Percentiles rank a stretch among this genome's conserved stretches.
Conservation (phyloP, 768 basidiomycete genomes). For the Pleurotus tuoliensis region DNA sequence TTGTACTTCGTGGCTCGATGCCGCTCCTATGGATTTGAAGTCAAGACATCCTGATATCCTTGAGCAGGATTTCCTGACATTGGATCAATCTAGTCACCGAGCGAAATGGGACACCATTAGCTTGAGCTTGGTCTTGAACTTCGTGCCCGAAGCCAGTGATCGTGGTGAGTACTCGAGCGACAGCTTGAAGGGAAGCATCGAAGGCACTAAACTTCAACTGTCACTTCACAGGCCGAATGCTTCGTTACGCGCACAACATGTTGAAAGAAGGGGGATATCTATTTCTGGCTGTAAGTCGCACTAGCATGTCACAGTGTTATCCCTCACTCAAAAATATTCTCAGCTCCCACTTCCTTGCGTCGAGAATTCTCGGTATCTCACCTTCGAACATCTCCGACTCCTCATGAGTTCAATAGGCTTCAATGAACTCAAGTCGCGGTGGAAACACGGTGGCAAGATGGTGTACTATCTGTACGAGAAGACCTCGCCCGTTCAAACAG, state of each 20-base stretch:
- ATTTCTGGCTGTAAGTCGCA: slow-evolving; percentile 64
- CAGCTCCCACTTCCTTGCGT: slow-evolving; percentile 86
- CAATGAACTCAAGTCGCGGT: slow-evolving; percentile 48
- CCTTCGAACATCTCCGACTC: slow-evolving; percentile 48
- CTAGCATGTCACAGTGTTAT: too few relatives aligned
- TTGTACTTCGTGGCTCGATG: slow-evolving; percentile 68
- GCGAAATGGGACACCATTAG: slow-evolving; percentile 76
- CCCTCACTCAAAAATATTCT: too few relatives aligned
- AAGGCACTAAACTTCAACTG: background rate
- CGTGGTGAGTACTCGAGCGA: slow-evolving; percentile 52
- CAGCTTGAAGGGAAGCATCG: background rate
- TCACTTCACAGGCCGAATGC: slow-evolving; percentile 58
- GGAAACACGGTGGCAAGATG: slow-evolving; percentile 77
- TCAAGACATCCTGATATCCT: slow-evolving; percentile 77
- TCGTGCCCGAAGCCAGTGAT: slow-evolving; percentile 69
- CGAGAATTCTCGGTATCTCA: slow-evolving; percentile 80
- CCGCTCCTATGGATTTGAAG: slow-evolving; percentile 76
- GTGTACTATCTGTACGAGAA: slow-evolving; percentile 82
- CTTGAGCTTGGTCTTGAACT: slow-evolving; percentile 87
- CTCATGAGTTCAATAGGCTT: slow-evolving; percentile 70
- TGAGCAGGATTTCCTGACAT: slow-evolving; percentile 82
- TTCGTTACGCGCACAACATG: slow-evolving; percentile 55
- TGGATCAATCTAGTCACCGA: slow-evolving; percentile 47
- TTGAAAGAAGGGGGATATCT: slow-evolving; percentile 52
- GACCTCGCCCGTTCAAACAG: slow-evolving; percentile 9